Evolutionary conservation across 164 flowering plant species (phyloP).

Genomic region (Akebia trifoliata): DNA sequence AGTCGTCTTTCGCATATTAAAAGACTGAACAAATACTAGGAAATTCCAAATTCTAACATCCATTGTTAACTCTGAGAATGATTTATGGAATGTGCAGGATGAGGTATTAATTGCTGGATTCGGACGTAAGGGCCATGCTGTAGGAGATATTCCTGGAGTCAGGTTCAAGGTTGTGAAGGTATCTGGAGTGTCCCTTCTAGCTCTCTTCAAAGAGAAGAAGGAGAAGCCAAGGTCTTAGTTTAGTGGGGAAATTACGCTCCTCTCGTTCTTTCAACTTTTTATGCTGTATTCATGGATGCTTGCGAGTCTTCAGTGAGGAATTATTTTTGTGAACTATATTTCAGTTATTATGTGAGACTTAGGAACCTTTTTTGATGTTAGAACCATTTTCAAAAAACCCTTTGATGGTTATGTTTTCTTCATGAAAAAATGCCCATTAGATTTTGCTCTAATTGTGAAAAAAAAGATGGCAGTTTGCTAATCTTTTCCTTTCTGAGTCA

Average conservation of each 20-base stretch:
- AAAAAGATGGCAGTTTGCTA: too few species aligned
- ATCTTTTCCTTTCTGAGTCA: too few species aligned
- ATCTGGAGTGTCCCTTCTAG: conserved; percentile 59
- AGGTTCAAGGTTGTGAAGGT: conserved; percentile 71
- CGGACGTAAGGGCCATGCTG: conserved; percentile 66
- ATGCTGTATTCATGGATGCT: neutral
- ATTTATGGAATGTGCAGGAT: conserved; percentile 35
- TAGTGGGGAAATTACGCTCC: neutral
- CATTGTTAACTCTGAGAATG: too few species aligned
- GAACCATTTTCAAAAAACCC: neutral
- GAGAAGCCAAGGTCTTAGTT: conserved; percentile 59
- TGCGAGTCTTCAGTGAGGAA: neutral
- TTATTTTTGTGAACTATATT: conserved; percentile 4
- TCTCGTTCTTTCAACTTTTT: neutral
- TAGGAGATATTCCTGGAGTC: conserved; percentile 68
- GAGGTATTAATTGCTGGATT: conserved; percentile 66
- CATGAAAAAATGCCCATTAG: too few species aligned
- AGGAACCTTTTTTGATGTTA: neutral
- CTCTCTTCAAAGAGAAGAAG: conserved; percentile 65
- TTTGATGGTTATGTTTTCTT: neutral
- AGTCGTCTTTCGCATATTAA: conserved; percentile 12
- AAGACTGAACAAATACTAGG: neutral
- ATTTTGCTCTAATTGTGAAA: too few species aligned
- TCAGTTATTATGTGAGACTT: neutral
- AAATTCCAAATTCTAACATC: neutral